Percentiles rank a stretch among this genome's conserved stretches.
Evolutionary conservation across 345 rosid genomes (phyloP).

Genomic region (Citrus unshiu): DNA sequence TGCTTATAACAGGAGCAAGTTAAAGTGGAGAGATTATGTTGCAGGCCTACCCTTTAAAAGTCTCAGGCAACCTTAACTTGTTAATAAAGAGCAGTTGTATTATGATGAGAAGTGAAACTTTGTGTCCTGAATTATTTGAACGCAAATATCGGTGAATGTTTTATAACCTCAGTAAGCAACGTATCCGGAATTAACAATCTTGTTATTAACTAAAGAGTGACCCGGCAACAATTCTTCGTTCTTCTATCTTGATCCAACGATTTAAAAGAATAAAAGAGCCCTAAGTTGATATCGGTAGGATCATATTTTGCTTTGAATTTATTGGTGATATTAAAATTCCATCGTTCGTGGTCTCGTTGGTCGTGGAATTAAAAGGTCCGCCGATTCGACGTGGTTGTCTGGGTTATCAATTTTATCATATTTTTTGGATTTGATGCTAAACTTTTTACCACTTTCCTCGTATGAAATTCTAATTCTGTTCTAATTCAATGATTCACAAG

Average conservation of each 20-base stretch:
- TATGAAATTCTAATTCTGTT: neutral
- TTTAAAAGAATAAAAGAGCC: neutral
- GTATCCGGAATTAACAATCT: neutral
- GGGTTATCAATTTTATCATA: no score
- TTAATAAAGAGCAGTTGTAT: neutral
- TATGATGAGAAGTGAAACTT: neutral
- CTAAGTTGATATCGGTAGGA: neutral
- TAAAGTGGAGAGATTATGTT: conserved; percentile 33
- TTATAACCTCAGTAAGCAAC: neutral
- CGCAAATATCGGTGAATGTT: neutral
- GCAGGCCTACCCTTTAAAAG: conserved; percentile 32
- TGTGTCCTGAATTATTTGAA: neutral
- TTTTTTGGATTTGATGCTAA: no score
- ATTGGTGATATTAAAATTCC: no score
- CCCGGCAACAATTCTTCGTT: neutral
- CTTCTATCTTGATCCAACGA: no score
- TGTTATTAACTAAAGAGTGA: neutral
- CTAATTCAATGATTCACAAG: neutral
- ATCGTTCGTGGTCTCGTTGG: no score
- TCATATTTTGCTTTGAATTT: neutral
- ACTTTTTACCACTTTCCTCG: neutral
- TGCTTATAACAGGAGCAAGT: conserved; percentile 37
- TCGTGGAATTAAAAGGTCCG: no score
- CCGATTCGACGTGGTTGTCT: no score
- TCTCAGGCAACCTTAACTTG: neutral